phyloP scores from a whole-genome alignment of 345 rosid genomes.

The Pseudoturritis turrita region DNA sequence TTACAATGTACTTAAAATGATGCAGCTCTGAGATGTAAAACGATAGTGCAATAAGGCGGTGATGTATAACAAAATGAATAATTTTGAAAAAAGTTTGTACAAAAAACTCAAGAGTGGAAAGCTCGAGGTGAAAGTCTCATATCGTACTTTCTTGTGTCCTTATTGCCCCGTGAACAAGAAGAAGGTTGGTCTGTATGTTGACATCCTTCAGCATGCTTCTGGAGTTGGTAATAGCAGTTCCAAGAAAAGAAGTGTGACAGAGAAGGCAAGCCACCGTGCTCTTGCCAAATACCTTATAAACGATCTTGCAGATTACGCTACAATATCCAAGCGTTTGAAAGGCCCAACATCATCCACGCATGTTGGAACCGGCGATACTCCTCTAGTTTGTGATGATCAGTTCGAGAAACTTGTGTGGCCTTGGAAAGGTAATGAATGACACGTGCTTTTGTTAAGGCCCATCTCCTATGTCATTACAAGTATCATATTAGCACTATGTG shows the following conservation, averaged over 20 bases:
- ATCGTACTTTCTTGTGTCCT: slow-evolving; percentile 65
- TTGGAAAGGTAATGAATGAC: slow-evolving; percentile 30
- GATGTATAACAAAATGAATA: slow-evolving; percentile 31
- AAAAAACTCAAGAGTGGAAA: slow-evolving; percentile 70
- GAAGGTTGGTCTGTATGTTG: slow-evolving; percentile 53
- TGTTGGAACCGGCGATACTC: slow-evolving; percentile 25
- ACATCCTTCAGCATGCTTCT: slow-evolving; percentile 93
- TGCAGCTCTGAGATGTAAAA: neutral
- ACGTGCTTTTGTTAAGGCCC: neutral
- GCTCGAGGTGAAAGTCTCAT: slow-evolving; percentile 48
- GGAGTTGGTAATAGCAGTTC: slow-evolving; percentile 87
- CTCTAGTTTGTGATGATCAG: slow-evolving; percentile 37
- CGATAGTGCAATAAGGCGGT: neutral
- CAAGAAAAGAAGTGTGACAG: slow-evolving; percentile 60
- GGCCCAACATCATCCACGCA: slow-evolving; percentile 29
- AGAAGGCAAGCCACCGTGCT: slow-evolving; percentile 83
- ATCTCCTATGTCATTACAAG: slow-evolving; percentile 5
- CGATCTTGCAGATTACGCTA: slow-evolving; percentile 36
- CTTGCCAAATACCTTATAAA: slow-evolving; percentile 65
- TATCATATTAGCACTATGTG: slow-evolving; percentile 2
- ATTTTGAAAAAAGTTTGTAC: slow-evolving; percentile 48
- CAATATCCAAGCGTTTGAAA: neutral
- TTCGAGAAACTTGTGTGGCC: slow-evolving; percentile 70
- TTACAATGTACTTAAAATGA: slow-evolving; percentile 3
- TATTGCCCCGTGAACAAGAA: slow-evolving; percentile 74